Evolutionary conservation across 2,329 filamentous ascomycete genomes (phyloP).

Genomic region (Coccinonectria pachysandricola): DNA sequence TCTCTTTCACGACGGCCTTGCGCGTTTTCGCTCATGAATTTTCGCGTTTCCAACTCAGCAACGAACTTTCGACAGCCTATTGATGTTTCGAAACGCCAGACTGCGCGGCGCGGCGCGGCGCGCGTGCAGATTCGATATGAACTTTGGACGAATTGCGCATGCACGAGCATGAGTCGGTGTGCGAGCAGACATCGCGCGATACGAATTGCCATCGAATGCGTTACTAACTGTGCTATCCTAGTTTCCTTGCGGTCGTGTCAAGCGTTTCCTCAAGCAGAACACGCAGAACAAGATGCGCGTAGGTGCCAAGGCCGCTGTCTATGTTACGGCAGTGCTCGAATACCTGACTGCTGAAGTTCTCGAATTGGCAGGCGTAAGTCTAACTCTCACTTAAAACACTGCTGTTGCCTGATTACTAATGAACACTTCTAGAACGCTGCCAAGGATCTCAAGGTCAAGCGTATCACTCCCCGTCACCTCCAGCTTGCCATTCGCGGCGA

Average conservation of each 20-base stretch:
- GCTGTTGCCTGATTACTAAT: constrained; percentile 9
- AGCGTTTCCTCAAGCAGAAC: constrained; percentile 98
- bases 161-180: constrained; percentile 5
- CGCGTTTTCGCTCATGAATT: constrained; percentile 1
- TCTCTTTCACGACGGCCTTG: constrained; percentile 7
- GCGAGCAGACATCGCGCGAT: constrained; percentile 6
- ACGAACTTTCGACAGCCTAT: constrained; percentile 2
- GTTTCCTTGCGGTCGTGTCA: constrained; percentile 99
- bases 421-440: constrained; percentile 65
- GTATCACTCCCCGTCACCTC: constrained; percentile 94
- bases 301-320: constrained; percentile 95
- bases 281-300: constrained; percentile 99
- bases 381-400: constrained; percentile 5
- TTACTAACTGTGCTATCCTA: constrained; percentile 31
- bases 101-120: constrained; percentile 3
- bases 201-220: background rate
- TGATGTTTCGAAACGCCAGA: constrained; percentile 4
- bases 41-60: constrained; percentile 6
- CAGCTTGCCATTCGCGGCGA: constrained; percentile 97
- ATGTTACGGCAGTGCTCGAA: constrained; percentile 95
- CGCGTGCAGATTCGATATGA: constrained; percentile 7
- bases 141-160: constrained; percentile 8
- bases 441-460: constrained; percentile 99
- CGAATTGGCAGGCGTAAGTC: constrained; percentile 78
- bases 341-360: constrained; percentile 97